Evolutionary conservation across 371 early-diverging fungal genomes (phyloP), one percentile per base, ranked within the genome.

Genomic region (Nematocida sp.): DNA sequence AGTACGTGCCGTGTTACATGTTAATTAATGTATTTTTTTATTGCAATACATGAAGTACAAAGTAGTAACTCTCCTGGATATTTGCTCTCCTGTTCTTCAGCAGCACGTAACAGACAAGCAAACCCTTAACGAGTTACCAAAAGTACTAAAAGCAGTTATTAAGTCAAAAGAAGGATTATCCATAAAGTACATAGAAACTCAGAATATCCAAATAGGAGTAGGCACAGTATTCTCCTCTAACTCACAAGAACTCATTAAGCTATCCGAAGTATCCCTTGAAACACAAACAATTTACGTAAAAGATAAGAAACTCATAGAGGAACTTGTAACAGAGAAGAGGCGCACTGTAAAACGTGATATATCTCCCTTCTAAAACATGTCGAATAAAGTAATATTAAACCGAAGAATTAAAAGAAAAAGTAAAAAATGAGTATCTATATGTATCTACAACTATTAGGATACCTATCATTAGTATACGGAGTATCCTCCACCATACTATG

Each of bases 101-200:
- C 63, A 71, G 25, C n/a, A n/a, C n/a, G n/a, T n/a, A n/a, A 39
- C 56, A 13, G 48, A 61, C 18, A 61, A 39, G 4, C 35, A 40
- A 25, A 20, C 38, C 26, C n/a, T n/a, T n/a, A n/a, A n/a, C n/a
- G n/a, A n/a, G n/a, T n/a, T n/a, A n/a, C 75, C 75, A 18, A 9
- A 3, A 20, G 30, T 71, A 3, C 25, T 59, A 5, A 71, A 71
- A 36, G 61, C 61, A 16, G 61, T 71, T 3, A 60, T 63, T 9
- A 28, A 61, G 42, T 20, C 13, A 20, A 48, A 45, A 32, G 32
- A 42, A 49, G 42, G 35, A 39, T 7, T 63, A 9, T 13, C 5
- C n/a, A 54, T 71, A 5, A 35, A n/a, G 23, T 71, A 71, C 63
- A 39, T 71, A 61, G 75, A 71, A 30, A 61, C 55, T 11, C 38